A percentile compares a stretch with the other conserved stretches of the same genome.
These are phyloP conservation scores for Fusarium sambucinum DNA, from an alignment of 2,329 filamentous ascomycete species.

Conservation along the genomic window DNA sequence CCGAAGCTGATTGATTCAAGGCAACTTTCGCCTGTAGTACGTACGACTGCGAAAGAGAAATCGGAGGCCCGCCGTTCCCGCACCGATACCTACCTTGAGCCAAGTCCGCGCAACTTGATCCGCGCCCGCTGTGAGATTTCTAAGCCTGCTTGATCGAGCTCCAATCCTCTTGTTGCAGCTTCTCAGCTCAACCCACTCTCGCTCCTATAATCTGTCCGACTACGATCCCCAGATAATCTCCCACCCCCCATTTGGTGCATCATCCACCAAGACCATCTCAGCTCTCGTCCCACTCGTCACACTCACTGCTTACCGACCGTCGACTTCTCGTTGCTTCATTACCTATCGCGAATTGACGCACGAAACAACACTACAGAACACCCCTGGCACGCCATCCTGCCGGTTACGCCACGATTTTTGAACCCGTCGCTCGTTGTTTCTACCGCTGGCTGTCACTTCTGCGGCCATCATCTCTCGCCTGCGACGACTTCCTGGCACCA, in stretches of 20 bases:
- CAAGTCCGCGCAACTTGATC: conserved; percentile 44
- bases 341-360: conserved; percentile 41
- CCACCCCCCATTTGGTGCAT: conserved; percentile 44
- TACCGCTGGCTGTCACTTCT: conserved; percentile 38
- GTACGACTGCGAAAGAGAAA: conserved; percentile 27
- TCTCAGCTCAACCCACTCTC: conserved; percentile 43
- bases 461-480: conserved; percentile 28
- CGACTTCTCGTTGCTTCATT: conserved; percentile 39
- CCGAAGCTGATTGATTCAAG: conserved; percentile 43
- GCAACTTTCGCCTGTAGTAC: conserved; percentile 23
- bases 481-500: conserved; percentile 37
- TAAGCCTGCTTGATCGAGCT: conserved; percentile 39
- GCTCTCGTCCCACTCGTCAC: conserved; percentile 51
- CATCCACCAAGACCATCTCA: conserved; percentile 46
- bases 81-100: conserved; percentile 20
- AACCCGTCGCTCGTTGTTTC: conserved; percentile 45
- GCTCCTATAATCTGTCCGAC: conserved; percentile 38
- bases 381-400: conserved; percentile 46
- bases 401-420: conserved; percentile 44
- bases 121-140: conserved; percentile 41
- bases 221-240: conserved; percentile 43
- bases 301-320: conserved; percentile 39
- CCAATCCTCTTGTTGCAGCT: conserved; percentile 40
- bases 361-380: conserved; percentile 39
- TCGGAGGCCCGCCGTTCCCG: conserved; percentile 26